Conservation (phyloP, 371 early-diverging fungal genomes). For the Mortierella sp. region DNA sequence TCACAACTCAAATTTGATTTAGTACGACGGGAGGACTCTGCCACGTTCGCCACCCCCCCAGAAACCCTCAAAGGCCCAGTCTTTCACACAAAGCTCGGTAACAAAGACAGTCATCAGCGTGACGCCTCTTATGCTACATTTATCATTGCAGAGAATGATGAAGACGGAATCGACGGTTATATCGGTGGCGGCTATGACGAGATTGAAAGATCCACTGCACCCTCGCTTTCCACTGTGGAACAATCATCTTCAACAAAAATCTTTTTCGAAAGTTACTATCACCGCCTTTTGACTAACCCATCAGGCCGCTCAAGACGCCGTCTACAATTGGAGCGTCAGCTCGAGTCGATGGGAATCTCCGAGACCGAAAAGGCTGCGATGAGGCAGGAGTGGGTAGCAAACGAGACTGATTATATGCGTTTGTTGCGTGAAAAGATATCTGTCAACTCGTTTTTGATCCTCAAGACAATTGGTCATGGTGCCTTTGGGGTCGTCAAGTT, state of each 20-base stretch:
- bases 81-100: conserved; percentile 36
- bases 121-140: conserved; percentile 53
- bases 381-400: conserved; percentile 60
- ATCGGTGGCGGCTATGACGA: conserved; percentile 14
- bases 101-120: conserved; percentile 26
- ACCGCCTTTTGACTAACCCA: conserved; percentile 61
- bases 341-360: conserved; percentile 59
- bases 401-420: conserved; percentile 67
- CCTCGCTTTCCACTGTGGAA: conserved; percentile 66
- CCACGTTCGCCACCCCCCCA: conserved; percentile 52
- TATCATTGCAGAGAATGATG: conserved; percentile 40
- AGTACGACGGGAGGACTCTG: conserved; percentile 39
- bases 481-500: conserved; percentile 87
- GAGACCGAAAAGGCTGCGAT: conserved; percentile 62
- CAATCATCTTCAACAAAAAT: conserved; percentile 70
- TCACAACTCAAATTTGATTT: conserved; percentile 54
- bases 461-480: conserved; percentile 87
- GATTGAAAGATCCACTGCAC: conserved; percentile 40
- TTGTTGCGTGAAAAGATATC: conserved; percentile 66
- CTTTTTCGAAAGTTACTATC: conserved; percentile 74
- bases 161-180: conserved; percentile 1
- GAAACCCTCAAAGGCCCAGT: conserved; percentile 52
- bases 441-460: conserved; percentile 78
- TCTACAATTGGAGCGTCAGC: conserved; percentile 62
- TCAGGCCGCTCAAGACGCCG: conserved; percentile 60